Base-by-base conservation (phyloP, 2,329 filamentous ascomycete genomes). In the Aspergillus phoenicis region DNA sequence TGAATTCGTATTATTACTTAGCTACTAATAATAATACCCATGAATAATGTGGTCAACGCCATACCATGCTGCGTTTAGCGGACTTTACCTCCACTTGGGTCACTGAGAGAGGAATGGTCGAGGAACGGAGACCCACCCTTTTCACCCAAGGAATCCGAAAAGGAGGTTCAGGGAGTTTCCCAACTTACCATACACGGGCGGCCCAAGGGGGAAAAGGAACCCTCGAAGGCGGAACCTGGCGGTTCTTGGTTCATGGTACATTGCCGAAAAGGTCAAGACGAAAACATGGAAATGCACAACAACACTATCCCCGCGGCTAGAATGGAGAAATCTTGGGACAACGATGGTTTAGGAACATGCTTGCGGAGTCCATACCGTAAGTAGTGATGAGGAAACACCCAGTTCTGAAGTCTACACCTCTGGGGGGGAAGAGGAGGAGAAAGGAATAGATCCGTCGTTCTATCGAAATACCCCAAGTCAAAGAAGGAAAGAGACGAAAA, bases 91-190 rank as follows among this genome's bases (percentile, higher is more conserved):
- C 53, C 39, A 47, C 36, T 30, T 8, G 24, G 38, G 15, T 26
- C 28, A 20, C 30, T 33, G 36, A 36, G 53, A 57, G 54, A 66
- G 60, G 53, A 63, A 64, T 55, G 60, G 52, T 54, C 28, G 57
- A 57, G 52, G 57, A 60, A 52, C 48, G 51, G 62, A 62, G 64
- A 56, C 62, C 64, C 65, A 66, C 66, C 45, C 22, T 41, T 41
- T 57, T 17, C 55, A 41, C 48, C 57, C 60, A 57, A 56, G 55
- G 48, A 60, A 59, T 63, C 49, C 39, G 55, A 62, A 67, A 61
- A 61, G 56, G 54, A 60, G 57, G 63, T 59, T 57, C 54, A n/a
- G 39, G 48, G 24, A 41, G 39, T 43, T 36, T 36, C 33, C 33
- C 11, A 36, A 36, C 11, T 36, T 28, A 48, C 38, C 33, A 39